Percentiles rank a stretch among this genome's conserved stretches.
Conservation (phyloP, 441 rosid species). For the Eutrema salsugineum region DNA sequence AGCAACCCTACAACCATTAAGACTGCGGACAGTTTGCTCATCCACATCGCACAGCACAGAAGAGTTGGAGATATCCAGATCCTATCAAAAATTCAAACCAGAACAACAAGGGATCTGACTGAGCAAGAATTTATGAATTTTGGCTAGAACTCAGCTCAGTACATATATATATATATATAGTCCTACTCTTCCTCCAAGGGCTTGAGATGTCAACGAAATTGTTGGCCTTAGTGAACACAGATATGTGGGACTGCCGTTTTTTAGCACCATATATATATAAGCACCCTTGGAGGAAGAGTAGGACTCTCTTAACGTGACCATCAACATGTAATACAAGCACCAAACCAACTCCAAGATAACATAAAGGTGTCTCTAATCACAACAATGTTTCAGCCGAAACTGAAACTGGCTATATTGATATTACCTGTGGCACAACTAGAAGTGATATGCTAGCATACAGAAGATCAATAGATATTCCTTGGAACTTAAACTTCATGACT, state of each 20-base stretch:
- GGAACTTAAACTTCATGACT: slow-evolving; percentile 69
- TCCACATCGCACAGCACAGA: slow-evolving; percentile 66
- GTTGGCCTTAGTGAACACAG: no score
- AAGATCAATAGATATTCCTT: slow-evolving; percentile 62
- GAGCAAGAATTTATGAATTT: slow-evolving; percentile 6
- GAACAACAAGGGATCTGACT: slow-evolving; percentile 14
- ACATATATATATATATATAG: no score
- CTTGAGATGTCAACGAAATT: no score
- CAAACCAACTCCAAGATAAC: not conserved
- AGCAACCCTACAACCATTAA: slow-evolving; percentile 97
- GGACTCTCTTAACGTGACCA: not conserved
- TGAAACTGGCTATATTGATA: not conserved
- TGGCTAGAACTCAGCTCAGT: not conserved
- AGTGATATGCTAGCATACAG: slow-evolving; percentile 62
- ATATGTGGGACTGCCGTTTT: no score
- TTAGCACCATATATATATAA: no score
- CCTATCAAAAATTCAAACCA: slow-evolving; percentile 42
- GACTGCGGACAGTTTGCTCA: slow-evolving; percentile 90
- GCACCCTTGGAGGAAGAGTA: not conserved
- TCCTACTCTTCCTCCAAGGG: no score
- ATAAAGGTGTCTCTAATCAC: not conserved
- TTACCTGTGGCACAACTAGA: slow-evolving; percentile 64
- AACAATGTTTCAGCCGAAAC: not conserved
- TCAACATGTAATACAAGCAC: not conserved
- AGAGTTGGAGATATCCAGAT: slow-evolving; percentile 69